Conservation (phyloP, 2,329 filamentous ascomycete species). For the Rugonectria rugulosa region DNA sequence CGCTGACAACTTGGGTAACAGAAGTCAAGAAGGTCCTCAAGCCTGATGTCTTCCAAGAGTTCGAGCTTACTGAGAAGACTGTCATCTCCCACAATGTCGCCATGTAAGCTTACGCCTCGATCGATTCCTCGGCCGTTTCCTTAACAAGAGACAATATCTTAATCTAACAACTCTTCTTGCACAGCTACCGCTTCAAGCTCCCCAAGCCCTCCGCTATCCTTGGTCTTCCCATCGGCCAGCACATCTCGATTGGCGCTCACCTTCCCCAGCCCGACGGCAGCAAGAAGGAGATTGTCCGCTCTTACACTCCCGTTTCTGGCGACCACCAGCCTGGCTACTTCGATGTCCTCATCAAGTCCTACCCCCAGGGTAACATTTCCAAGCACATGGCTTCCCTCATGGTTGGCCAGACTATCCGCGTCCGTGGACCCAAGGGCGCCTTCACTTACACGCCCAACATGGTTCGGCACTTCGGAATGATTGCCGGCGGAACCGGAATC, state of each 20-base stretch:
- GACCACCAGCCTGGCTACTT: conserved; percentile 91
- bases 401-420: conserved; percentile 87
- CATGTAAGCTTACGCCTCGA: conserved; percentile 66
- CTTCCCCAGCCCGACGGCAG: conserved; percentile 73
- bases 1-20: conserved; percentile 45
- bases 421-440: conserved; percentile 94
- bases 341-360: conserved; percentile 97
- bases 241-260: conserved; percentile 92
- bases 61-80: conserved; percentile 93
- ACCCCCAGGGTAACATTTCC: conserved; percentile 97
- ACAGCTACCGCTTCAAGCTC: conserved; percentile 89
- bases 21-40: conserved; percentile 85
- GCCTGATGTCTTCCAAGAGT: conserved; percentile 87
- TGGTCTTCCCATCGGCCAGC: conserved; percentile 96
- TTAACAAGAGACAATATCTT: background rate
- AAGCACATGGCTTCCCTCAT: conserved; percentile 85
- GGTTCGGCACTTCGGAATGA: conserved; percentile 96
- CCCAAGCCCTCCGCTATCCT: conserved; percentile 81
- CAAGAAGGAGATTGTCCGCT: conserved; percentile 85
- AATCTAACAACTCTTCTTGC: conserved; percentile 6
- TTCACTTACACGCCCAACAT: conserved; percentile 98
- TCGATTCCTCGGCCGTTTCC: conserved; percentile 17
- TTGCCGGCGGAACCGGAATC: conserved; percentile 96
- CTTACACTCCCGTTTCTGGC: conserved; percentile 90
- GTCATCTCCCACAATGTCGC: conserved; percentile 97